Conservation (phyloP, 192 early-diverging fungal species). For the Backusella sp. region DNA sequence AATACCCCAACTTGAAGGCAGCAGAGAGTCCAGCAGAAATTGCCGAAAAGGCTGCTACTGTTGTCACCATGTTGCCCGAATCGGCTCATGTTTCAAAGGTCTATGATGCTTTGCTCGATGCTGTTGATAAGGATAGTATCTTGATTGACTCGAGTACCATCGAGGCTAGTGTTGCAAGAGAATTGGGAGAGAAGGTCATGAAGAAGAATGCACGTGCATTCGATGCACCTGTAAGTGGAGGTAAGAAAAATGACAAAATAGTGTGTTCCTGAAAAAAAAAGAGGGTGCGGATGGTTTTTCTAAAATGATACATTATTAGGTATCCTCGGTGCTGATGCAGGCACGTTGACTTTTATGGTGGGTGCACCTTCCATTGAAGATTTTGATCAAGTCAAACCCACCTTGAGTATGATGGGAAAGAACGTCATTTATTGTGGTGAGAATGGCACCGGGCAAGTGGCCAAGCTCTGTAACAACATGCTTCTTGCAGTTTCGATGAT, state of each 20-base stretch:
- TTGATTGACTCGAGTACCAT: conserved; percentile 94
- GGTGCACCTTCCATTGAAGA: conserved; percentile 59
- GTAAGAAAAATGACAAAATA: conserved; percentile 36
- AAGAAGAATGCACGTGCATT: conserved; percentile 64
- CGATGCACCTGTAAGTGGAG: conserved; percentile 96
- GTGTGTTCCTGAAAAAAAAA: background rate
- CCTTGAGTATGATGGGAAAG: conserved; percentile 79
- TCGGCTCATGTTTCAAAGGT: conserved; percentile 77
- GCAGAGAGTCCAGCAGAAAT: conserved; percentile 71
- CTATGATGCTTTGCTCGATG: conserved; percentile 46
- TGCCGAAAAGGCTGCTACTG: conserved; percentile 64
- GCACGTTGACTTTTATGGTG: conserved; percentile 96
- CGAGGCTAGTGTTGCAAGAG: conserved; percentile 73
- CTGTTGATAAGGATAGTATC: conserved; percentile 43
- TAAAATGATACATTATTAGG: conserved; percentile 38
- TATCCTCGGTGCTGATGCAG: conserved; percentile 82
- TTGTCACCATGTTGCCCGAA: conserved; percentile 93
- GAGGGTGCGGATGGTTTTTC: background rate
- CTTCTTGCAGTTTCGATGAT: conserved; percentile 93
- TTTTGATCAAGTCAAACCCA: conserved; percentile 64
- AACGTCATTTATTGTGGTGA: conserved; percentile 86
- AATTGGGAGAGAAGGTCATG: conserved; percentile 63
- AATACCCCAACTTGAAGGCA: conserved; percentile 44
- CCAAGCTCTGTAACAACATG: conserved; percentile 99
- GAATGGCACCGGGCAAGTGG: conserved; percentile 84